Evolutionary conservation across 2,329 filamentous ascomycete genomes (phyloP), one percentile per base, ranked within the genome.

Genomic region (Ophiostoma ips): DNA sequence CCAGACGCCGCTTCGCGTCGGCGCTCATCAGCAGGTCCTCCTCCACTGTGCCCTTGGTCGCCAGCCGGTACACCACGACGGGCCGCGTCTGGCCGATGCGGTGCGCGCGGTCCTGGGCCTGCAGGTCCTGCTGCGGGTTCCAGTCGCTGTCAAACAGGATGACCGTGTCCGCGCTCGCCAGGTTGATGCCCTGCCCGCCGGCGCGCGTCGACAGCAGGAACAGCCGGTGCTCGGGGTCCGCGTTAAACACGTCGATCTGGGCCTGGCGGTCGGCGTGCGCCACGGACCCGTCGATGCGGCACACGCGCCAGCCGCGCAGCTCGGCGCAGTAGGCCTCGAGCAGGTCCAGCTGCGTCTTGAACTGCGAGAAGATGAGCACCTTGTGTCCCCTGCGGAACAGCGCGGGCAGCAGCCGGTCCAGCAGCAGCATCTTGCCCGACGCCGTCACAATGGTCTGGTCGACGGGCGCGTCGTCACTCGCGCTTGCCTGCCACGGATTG

Each of bases 101-200:
- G 62, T 98, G 92, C 1, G 87, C 88, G 5, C 92, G 86, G 61
- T 98, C 92, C 65, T 96, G 92, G 0, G 92, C 92, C 62, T 98
- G 92, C 0, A 98, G 72, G 63, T 98, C 92, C 61, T 95, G 90
- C 63, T 98, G 92, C 0, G 92, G 92, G 59, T 98, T 98, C 81
- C 90, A 95, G 59, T 95, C 77, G 2, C 68, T 72, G 64, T 96
- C 90, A 58, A 92, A 96, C 0, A 96, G 71, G 43, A 96, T 84
- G 11, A 95, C 90, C 0, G 90, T 95, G 58, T 96, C 90, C 0
- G 90, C 90, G 1, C 83, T 83, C 0, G 87, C 87, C 0, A 96
- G 79, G 60, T 95, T 96, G 71, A 96, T 96, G 46, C 90, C 90
- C 60, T 95, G 88, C 0, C 92, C 92, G 19, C 92, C 92, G 0